Base-by-base conservation (phyloP, 2,329 filamentous ascomycete genomes). In the Bisporella sp. region DNA sequence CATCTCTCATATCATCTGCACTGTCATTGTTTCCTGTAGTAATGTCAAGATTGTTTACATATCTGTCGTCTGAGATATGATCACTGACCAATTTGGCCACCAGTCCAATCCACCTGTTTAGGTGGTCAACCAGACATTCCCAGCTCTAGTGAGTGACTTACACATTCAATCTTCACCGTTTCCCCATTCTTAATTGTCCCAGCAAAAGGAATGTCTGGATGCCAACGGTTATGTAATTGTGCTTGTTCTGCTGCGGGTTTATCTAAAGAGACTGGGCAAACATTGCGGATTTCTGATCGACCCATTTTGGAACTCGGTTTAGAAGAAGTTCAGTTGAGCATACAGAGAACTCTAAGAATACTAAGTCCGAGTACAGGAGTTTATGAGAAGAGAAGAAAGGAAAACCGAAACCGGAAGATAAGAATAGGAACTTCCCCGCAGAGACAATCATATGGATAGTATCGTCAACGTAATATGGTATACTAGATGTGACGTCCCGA, bases 151-250 rank as follows among this genome's bases (percentile, higher is more conserved):
- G n/a, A 6, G 93, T 3, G 11, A 59, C 60, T 29, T 58, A 64
- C 74, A 62, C 91, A 96, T 73, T 96, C 89, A 57, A 96, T 95
- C 69, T 95, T 95, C 58, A 96, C 90, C 0, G 87, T 87, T 70
- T 96, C 91, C 31, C 84, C 85, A 62, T 91, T 83, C 60, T 86
- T 83, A 62, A 96, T 89, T 1, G 77, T 81, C 32, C 76, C 86
- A 46, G 76, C 77, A 50, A 78, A 81, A 0, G 91, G 91, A 47
- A 95, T 85, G 57, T 95, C 90, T 35, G 91, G 91, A 64, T 96
- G 91, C 91, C 90, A 96, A 66, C 90, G 78, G 63, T 96, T 96
- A 69, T 92, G 87, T 7, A 91, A 70, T 47, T 78, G 77, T 2
- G 78, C 68, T 64, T 92, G 87, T 55, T 89, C 79, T 35, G 76